Conservation (phyloP, 2,329 filamentous ascomycete genomes). For the Sarocladiaceae sp. region DNA sequence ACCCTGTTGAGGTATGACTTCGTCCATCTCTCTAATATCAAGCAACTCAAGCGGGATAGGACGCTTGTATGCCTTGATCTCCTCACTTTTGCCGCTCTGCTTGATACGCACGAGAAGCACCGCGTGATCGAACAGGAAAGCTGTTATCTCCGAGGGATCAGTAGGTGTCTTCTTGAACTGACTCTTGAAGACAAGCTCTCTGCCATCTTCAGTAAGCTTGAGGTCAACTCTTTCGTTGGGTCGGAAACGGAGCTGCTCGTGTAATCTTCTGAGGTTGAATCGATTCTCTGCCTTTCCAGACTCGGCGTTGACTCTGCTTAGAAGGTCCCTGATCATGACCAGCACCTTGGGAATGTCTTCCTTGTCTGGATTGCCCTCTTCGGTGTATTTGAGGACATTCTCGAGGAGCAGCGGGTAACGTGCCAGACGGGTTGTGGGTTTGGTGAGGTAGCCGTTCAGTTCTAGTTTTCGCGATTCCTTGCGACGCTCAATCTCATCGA, state of each 20-base stretch:
- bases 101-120: conserved; percentile 89
- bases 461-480: conserved; percentile 97
- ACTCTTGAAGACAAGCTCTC: conserved; percentile 92
- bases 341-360: conserved; percentile 90
- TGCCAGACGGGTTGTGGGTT: conserved; percentile 91
- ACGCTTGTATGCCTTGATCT: conserved; percentile 88
- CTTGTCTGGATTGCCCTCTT: conserved; percentile 84
- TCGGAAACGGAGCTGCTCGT: conserved; percentile 86
- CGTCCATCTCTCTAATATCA: conserved; percentile 95
- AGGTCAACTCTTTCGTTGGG: conserved; percentile 89
- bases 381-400: conserved; percentile 86
- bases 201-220: conserved; percentile 88
- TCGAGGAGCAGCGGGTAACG: conserved; percentile 91
- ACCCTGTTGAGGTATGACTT: conserved; percentile 78
- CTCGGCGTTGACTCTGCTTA: conserved; percentile 87
- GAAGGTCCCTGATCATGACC: conserved; percentile 77
- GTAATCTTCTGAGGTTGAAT: conserved; percentile 89
- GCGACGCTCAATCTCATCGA: conserved; percentile 91
- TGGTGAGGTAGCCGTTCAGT: conserved; percentile 94
- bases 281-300: conserved; percentile 97
- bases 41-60: conserved; percentile 93
- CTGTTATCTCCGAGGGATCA: conserved; percentile 84
- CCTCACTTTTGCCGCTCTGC: conserved; percentile 86
- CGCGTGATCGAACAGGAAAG: conserved; percentile 94
- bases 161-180: conserved; percentile 88